A percentile compares a stretch with the other conserved stretches of the same genome.
phyloP scores from a whole-genome alignment of 2,329 filamentous ascomycete species.

The Fusarium sp. region DNA sequence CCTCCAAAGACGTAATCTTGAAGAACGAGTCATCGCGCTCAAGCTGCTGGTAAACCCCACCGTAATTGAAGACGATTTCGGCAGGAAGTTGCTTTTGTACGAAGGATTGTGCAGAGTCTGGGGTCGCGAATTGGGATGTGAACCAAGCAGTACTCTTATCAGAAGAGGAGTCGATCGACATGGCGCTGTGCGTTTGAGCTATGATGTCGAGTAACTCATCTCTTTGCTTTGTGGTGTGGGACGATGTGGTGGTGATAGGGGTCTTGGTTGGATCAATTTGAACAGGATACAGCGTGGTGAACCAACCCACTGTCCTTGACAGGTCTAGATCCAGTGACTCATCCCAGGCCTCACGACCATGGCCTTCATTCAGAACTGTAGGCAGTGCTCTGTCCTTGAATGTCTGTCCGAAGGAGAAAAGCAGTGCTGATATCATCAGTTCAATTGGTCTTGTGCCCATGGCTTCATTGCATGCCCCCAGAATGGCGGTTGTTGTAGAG shows the following conservation, averaged over 20 bases:
- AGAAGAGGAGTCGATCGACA: constrained; percentile 5
- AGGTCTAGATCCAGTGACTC: constrained; percentile 7
- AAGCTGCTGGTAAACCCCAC: constrained; percentile 12
- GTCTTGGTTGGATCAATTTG: neutral
- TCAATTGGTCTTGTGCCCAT: constrained; percentile 23
- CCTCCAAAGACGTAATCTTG: constrained; percentile 4
- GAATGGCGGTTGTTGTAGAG: constrained; percentile 5
- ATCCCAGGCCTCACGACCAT: constrained; percentile 12
- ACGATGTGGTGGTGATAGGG: neutral
- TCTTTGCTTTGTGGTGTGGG: neutral
- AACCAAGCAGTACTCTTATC: constrained; percentile 15
- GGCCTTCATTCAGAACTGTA: constrained; percentile 18
- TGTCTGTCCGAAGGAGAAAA: constrained; percentile 14
- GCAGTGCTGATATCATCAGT: constrained; percentile 21
- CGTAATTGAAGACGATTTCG: constrained; percentile 26
- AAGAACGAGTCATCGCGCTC: constrained; percentile 16
- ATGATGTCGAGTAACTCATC: constrained; percentile 3
- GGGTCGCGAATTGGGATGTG: constrained; percentile 22
- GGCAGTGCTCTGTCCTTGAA: constrained; percentile 12
- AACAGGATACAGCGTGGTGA: constrained; percentile 23
- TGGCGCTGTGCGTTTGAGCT: constrained; percentile 12
- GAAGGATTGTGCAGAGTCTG: constrained; percentile 12
- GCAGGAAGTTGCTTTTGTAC: constrained; percentile 4
- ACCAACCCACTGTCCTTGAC: constrained; percentile 25
- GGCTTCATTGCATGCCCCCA: constrained; percentile 13